A percentile compares a stretch with the other conserved stretches of the same genome.
These are phyloP conservation scores for Linum tenue DNA, from an alignment of 345 rosid species.

Conservation along the genomic window DNA sequence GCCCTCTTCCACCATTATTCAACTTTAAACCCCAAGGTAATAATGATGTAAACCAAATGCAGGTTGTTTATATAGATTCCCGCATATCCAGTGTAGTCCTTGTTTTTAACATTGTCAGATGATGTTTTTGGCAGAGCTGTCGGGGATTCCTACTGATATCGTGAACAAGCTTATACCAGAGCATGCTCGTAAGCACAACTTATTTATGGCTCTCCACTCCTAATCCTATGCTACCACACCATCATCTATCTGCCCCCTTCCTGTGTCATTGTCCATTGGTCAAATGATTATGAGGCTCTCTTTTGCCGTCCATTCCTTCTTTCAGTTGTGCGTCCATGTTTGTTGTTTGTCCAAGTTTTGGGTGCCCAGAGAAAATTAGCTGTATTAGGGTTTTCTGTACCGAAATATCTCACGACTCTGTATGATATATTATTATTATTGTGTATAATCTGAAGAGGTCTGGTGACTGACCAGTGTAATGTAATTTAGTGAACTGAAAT, in stretches of 20 bases:
- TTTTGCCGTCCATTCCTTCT: neutral
- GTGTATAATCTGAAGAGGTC: neutral
- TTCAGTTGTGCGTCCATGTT: neutral
- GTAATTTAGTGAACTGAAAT: neutral
- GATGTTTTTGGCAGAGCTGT: slow-evolving; percentile 41
- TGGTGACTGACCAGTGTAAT: neutral
- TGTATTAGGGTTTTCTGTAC: neutral
- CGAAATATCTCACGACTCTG: neutral
- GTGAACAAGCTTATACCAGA: slow-evolving; percentile 69
- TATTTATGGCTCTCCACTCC: slow-evolving; percentile 76
- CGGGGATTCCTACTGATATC: slow-evolving; percentile 59
- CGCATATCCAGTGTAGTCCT: neutral
- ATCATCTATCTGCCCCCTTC: neutral
- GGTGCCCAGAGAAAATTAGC: neutral
- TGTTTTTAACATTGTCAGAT: neutral
- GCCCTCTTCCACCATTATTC: slow-evolving; percentile 90
- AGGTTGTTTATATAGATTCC: neutral
- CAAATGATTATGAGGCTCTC: neutral
- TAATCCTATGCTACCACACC: slow-evolving; percentile 7
- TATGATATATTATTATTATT: too few species aligned
- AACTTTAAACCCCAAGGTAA: slow-evolving; percentile 62
- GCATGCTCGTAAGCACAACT: slow-evolving; percentile 83
- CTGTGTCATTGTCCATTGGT: neutral
- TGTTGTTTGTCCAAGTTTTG: neutral
- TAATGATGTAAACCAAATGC: neutral